Base-by-base conservation (phyloP, 2,329 filamentous ascomycete genomes). In the Tolypocladium guangdongense region DNA sequence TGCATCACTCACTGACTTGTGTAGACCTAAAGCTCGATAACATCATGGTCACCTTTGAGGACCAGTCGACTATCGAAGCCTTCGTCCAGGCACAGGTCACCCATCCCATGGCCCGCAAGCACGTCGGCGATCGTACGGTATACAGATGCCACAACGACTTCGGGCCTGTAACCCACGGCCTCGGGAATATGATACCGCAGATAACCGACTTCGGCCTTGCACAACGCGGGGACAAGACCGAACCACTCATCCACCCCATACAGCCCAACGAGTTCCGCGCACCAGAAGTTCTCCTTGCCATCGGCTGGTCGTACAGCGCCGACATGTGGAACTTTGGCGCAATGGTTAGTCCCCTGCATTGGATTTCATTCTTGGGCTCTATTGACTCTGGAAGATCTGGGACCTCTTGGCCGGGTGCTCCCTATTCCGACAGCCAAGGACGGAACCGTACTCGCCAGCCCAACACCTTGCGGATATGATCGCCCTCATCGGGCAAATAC, bases 381-480 rank as follows among this genome's bases (percentile, higher is more conserved):
- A 12, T 36, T 51, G 45, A 54, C 45, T 51, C 14, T 22, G 6
- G 4, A 32, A 61, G 57, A 57, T 64, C 37, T 64, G 63, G 60
- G 60, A 63, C n/a, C 53, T 64, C 14, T 57, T 64, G 33, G 55
- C 59, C 0, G 62, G 58, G 14, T 39, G 47, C 12, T 55, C 57
- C 20, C 57, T 62, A 24, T 63, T 63, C 43, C 48, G 52, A 10
- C 55, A 54, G 37, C 52, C 54, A 49, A 55, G 37, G n/a, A 50
- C 53, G 36, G 53, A 54, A 35, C 53, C 52, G 50, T 63, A 63
- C 33, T 56, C 51, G 16, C 54, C 62, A 38, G 53, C 58, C 2
- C 55, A 56, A 24, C 62, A 63, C 39, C 49, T 62, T 7, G 60
- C 57, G 18, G 60, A 63, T 27, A 63, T 63, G 57, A 57, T 64